A percentile compares a stretch with the other conserved stretches of the same genome.
Evolutionary conservation across 768 basidiomycete species (phyloP).

Genomic region (Asterophora lycoperdoides): DNA sequence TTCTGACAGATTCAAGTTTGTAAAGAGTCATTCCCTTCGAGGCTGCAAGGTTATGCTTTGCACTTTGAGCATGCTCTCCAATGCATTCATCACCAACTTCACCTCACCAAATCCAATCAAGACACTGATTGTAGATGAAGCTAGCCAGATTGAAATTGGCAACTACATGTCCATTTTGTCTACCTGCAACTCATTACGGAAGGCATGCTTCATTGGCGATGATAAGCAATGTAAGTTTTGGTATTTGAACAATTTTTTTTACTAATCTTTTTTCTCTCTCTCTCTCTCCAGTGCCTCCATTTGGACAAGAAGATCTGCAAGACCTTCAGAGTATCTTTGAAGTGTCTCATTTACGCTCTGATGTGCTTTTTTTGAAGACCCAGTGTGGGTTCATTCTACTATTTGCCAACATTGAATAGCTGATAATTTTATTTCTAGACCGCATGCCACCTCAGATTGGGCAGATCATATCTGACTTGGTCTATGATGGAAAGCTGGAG

Average conservation of each 20-base stretch:
- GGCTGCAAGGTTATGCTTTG: conserved; percentile 62
- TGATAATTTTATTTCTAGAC: conserved; percentile 39
- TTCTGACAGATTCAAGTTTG: conserved; percentile 35
- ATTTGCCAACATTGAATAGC: background rate
- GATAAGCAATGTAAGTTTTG: conserved; percentile 53
- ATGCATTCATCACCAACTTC: conserved; percentile 28
- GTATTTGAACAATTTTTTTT: conserved; percentile 2
- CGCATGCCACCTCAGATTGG: conserved; percentile 84
- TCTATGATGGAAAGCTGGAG: conserved; percentile 60
- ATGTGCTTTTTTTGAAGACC: conserved; percentile 57
- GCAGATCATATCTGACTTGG: conserved; percentile 57
- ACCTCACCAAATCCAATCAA: conserved; percentile 36
- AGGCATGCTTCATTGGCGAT: conserved; percentile 63
- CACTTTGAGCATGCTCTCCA: conserved; percentile 75
- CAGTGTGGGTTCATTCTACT: conserved; percentile 53
- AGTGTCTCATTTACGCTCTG: conserved; percentile 48
- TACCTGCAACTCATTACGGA: conserved; percentile 36
- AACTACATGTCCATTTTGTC: conserved; percentile 42
- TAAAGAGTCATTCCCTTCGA: conserved; percentile 20
- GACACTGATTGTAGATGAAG: conserved; percentile 61
- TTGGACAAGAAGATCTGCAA: conserved; percentile 65
- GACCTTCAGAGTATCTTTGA: conserved; percentile 78
- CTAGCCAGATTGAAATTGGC: conserved; percentile 62
- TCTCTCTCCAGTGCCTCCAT: conserved; percentile 62
- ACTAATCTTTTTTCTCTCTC: conserved; percentile 11